Evolutionary conservation across 495 filamentous ascomycete species (phyloP), one percentile per base, ranked within the genome.

Genomic region (Penicillium malachiteum): DNA sequence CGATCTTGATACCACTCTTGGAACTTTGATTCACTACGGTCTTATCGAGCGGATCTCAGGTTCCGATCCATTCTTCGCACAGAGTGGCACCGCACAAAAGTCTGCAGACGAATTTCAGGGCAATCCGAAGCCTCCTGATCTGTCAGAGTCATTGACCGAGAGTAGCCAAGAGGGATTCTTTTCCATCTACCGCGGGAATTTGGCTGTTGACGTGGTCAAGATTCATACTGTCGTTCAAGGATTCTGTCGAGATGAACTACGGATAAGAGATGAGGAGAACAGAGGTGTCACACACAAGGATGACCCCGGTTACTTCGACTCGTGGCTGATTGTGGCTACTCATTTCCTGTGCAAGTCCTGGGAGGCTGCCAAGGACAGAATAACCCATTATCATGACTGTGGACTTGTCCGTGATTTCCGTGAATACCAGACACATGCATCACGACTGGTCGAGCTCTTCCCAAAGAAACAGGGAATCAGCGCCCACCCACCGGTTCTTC

Each of bases 201-300:
- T 60, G 9, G 56, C 58, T 1, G 80, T 90, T 17, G 89, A 92
- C 49, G 79, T 91, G 34, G 77, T 93, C 33, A 84, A 87, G 33
- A 78, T 93, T 40, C 89, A 92, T 65, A 86, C 82, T 33, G 88
- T 93, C 1, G 87, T 92, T 6, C 90, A 93, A 63, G 86, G 82
- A 0, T 91, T 92, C 50, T 90, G 89, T 55, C 81, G 87, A 14
- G 87, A 90, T 60, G 79, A 82, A 18, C 70, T 94, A 4, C 78
- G 78, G 17, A 78, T 81, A 49, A 72, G 65, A 57, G 77, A 84
- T 35, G 74, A 77, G 9, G 75, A 86, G 18, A 69, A 80, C 7
- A 72, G 64, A 52, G 67, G 67, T 44, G 30, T 50, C 26, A 33
- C 50, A n/a, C 46, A 12, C 18, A 65, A 48, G 10, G 44, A 57